Evolutionary conservation across 129 eudicot species (phyloP), one percentile per base, ranked within the genome.

Genomic region (Tagetes patula): DNA sequence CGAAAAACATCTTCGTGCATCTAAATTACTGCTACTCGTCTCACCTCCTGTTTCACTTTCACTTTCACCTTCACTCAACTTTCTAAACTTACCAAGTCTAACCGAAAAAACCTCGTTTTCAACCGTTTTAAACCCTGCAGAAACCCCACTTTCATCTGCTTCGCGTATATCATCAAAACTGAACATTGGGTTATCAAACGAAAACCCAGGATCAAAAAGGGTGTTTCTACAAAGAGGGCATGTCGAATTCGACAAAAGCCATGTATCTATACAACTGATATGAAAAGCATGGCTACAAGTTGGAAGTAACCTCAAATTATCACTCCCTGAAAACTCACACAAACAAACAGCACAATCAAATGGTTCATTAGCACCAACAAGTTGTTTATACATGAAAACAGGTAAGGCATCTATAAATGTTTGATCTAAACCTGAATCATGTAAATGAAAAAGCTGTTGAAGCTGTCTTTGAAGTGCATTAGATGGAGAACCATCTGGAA

Each of bases 291-390:
- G 96, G 77, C 93, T 87, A 50, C 96, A 90, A 41, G 72, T 81
- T 12, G 93, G 96, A 42, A 90, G 96, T 60, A 90, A 85, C 67
- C 96, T 79, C 58, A 90, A 27, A 40, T 87, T 84, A 62, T 90
- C 96, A 32, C 67, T 85, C 42, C 83, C 90, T 3, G 84, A 64
- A 36, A 90, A 90, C 68, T 85, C 96, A 71, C 91, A 87, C 80
- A 90, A 82, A 77, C 96, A 90, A 59, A 87, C 94, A 11, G 94
- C 96, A 78, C 96, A 90, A 77, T 90, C 96, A 38, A 90, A 85
- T 0, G 91, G 94, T 74, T 90, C 91, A 41, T 82, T 87, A n/a
- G 82, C 82, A 46, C 94, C 94, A 53, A 85, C 86, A 8, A 87
- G 82, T 75, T 90, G 94, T 64, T 90, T 83, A 31, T 90, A 87